Evolutionary conservation across 192 early-diverging fungal species (phyloP).

Genomic region (Rhizophagus clarus): DNA sequence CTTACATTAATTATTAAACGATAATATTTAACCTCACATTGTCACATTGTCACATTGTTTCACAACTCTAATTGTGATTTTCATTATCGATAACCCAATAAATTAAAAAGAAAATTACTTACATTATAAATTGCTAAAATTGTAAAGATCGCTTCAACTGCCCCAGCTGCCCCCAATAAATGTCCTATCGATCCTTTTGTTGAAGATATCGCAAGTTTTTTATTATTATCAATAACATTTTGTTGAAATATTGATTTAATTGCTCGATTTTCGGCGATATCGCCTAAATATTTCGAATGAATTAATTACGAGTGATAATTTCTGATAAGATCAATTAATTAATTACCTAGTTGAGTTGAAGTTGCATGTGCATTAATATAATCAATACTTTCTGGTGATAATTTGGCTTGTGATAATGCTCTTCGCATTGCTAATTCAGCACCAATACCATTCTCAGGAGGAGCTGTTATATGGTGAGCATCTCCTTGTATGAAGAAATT

Average conservation of each 20-base stretch:
- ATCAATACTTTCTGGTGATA: conserved; percentile 65
- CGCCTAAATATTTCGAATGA: conserved; percentile 49
- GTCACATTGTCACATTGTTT: neutral
- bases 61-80: neutral
- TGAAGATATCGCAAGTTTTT: conserved; percentile 75
- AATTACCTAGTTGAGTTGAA: conserved; percentile 71
- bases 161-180: conserved; percentile 92
- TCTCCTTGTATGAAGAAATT: conserved; percentile 53
- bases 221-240: conserved; percentile 19
- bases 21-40: neutral
- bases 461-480: conserved; percentile 93
- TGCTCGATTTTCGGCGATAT: conserved; percentile 83
- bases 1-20: neutral
- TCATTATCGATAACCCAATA: neutral
- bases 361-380: conserved; percentile 98
- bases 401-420: conserved; percentile 65
- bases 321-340: too few relatives aligned
- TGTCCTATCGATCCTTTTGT: conserved; percentile 94
- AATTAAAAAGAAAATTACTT: conserved; percentile 30
- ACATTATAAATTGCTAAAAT: conserved; percentile 74
- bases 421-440: conserved; percentile 86
- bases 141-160: conserved; percentile 90
- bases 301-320: neutral
- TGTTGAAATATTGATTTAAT: conserved; percentile 78
- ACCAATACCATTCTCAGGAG: conserved; percentile 81